Base-by-base conservation (phyloP, 73 alveolate genomes). In the Tetrahymena borealis region DNA sequence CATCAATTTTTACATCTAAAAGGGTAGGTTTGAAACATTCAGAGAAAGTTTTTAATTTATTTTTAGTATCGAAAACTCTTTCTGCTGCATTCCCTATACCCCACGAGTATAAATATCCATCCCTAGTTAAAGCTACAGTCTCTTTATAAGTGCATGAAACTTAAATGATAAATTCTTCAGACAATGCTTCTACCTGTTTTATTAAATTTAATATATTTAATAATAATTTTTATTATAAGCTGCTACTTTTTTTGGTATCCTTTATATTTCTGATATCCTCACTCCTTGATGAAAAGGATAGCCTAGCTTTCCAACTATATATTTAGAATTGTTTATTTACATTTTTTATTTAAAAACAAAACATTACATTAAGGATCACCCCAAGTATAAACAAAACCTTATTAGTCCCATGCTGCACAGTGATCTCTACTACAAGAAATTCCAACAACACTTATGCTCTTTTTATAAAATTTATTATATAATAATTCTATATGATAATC, bases 311-410 rank as follows among this genome's bases (percentile, higher is more conserved):
- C 85, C 85, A 60, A 24, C 85, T 60, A 60, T 15, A 13, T 3
- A 60, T 42, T 0, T n/a, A 42, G 7, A 1, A 12, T 0, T 5
- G 35, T 60, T 60, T 60, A 60, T 15, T 24, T 3, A 7, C 32
- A 24, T 1, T 24, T 60, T 0, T 24, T 12, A 60, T 20, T 3
- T 60, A 24, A 20, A 60, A 18, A 60, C 20, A 60, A 20, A 7
- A 60, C n/a, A n/a, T n/a, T 60, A 60, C 85, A 60, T 60, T 60
- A n/a, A 60, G 85, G 85, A 60, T 60, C 85, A 24, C 85, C 85
- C 85, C 85, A 60, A 20, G 85, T 60, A 60, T 60, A 60, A 20
- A 60, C 85, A 18, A 24, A n/a, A 6, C 85, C 85, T 60, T 60
- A 60, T 24, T 20, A 9, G 10, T 60, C 85, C 85, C 85, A 60